These are phyloP conservation scores for Garcia nutans DNA, from an alignment of 345 rosid genomes.

Conservation along the genomic window DNA sequence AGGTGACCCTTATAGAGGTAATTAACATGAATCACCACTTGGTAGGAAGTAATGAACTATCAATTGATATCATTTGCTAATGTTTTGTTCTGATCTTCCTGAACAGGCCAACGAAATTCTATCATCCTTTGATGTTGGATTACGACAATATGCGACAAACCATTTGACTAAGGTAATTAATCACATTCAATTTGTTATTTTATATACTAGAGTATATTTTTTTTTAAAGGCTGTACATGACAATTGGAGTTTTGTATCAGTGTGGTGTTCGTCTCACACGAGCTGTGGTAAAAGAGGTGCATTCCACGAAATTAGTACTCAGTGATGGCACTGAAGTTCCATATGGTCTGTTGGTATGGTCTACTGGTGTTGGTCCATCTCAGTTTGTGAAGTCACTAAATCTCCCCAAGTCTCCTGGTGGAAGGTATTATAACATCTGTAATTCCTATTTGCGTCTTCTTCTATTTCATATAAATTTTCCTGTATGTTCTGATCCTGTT, in stretches of 20 bases:
- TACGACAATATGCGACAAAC: slow-evolving; percentile 57
- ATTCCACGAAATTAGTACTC: slow-evolving; percentile 45
- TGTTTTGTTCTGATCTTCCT: slow-evolving; percentile 1
- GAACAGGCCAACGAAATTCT: slow-evolving; percentile 79
- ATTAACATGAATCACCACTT: not conserved
- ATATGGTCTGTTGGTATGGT: slow-evolving; percentile 86
- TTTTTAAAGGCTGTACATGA: slow-evolving; percentile 10
- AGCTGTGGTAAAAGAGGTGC: slow-evolving; percentile 63
- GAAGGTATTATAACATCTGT: slow-evolving; percentile 43
- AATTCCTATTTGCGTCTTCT: not conserved
- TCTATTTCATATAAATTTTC: not conserved
- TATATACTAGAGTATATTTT: not conserved
- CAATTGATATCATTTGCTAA: not conserved
- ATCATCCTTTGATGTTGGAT: slow-evolving; percentile 73
- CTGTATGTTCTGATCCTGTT: not conserved
- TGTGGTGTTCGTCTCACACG: slow-evolving; percentile 48
- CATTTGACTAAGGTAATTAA: slow-evolving; percentile 58
- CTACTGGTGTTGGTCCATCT: slow-evolving; percentile 90
- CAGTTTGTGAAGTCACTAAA: slow-evolving; percentile 53
- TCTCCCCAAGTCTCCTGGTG: slow-evolving; percentile 63
- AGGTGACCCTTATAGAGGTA: slow-evolving; percentile 95
- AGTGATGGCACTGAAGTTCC: slow-evolving; percentile 68
- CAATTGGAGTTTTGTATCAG: slow-evolving; percentile 29
- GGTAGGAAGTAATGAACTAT: not conserved
- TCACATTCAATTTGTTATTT: not conserved